These are phyloP conservation scores for Spergularia bocconei DNA, from an alignment of 148 eudicot species.

Conservation along the genomic window DNA sequence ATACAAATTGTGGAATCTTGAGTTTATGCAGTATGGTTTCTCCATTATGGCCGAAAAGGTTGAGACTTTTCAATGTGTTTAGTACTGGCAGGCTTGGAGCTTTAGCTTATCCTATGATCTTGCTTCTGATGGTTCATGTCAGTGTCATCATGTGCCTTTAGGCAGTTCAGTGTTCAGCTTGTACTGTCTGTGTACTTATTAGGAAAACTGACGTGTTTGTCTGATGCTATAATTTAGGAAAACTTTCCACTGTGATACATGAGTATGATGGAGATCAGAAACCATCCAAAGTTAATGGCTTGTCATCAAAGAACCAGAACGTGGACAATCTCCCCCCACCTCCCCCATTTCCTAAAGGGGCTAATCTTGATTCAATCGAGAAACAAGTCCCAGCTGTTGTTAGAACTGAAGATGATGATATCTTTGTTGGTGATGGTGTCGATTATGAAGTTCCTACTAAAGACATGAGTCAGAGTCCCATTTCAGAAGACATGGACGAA, in stretches of 20 bases:
- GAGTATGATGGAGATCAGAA: conserved; percentile 61
- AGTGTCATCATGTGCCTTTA: neutral
- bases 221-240: conserved; percentile 45
- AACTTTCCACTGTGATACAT: conserved; percentile 39
- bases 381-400: conserved; percentile 57
- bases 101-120: neutral
- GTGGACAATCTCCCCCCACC: conserved; percentile 73
- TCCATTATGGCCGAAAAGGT: no score
- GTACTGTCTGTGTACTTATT: conserved; percentile 8
- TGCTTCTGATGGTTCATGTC: neutral
- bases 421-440: conserved; percentile 85
- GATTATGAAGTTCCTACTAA: conserved; percentile 75
- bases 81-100: neutral
- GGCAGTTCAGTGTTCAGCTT: neutral
- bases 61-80: neutral
- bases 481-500: conserved; percentile 97
- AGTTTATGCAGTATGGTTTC: neutral
- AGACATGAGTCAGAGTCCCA: conserved; percentile 90
- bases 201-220: conserved; percentile 7
- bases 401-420: conserved; percentile 81
- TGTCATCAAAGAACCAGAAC: conserved; percentile 41
- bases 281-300: conserved; percentile 43
- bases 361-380: conserved; percentile 49
- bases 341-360: conserved; percentile 68
- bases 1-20: neutral